phyloP scores from a whole-genome alignment of 352 stramenopile species.

The Aphanomyces stellatus region DNA sequence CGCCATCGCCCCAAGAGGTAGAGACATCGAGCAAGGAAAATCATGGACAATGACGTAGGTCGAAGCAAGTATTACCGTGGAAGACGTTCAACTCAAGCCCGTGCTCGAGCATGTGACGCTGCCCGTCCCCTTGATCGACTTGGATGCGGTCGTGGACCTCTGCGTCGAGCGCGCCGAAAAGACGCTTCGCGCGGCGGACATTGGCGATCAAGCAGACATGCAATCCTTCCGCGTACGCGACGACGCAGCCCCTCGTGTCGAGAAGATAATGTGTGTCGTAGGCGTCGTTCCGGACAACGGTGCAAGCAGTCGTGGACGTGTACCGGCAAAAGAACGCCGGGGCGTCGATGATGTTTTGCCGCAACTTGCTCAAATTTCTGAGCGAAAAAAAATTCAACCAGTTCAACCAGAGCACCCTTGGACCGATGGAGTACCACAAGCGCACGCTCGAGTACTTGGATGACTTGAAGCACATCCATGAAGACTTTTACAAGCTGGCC shows the following conservation, averaged over 20 bases:
- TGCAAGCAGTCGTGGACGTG: slow-evolving; percentile 35
- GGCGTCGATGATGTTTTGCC: slow-evolving; percentile 77
- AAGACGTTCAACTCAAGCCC: slow-evolving; percentile 14
- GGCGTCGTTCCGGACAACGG: slow-evolving; percentile 44
- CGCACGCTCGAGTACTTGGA: slow-evolving; percentile 34
- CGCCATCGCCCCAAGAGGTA: too few species aligned
- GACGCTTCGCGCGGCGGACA: slow-evolving; percentile 54
- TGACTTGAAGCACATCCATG: slow-evolving; percentile 43
- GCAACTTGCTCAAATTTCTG: slow-evolving; percentile 46
- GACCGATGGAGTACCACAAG: slow-evolving; percentile 12
- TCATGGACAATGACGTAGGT: too few species aligned
- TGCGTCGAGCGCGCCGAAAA: slow-evolving; percentile 71
- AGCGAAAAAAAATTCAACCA: slow-evolving; percentile 6
- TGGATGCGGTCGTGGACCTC: slow-evolving; percentile 51
- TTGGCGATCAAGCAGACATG: slow-evolving; percentile 37
- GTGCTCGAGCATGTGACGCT: slow-evolving; percentile 46
- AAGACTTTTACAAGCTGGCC: slow-evolving; percentile 48
- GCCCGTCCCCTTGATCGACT: slow-evolving; percentile 45
- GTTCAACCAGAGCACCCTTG: not conserved
- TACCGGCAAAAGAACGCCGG: slow-evolving; percentile 71
- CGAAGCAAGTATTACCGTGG: slow-evolving; percentile 19
- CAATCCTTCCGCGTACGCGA: not conserved
- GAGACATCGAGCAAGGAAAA: too few species aligned
- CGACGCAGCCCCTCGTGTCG: not conserved
- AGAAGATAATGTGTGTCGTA: slow-evolving; percentile 35